Evolutionary conservation across 2,329 filamentous ascomycete genomes (phyloP), one percentile per base, ranked within the genome.

Genomic region (Pseudopithomyces maydicus): DNA sequence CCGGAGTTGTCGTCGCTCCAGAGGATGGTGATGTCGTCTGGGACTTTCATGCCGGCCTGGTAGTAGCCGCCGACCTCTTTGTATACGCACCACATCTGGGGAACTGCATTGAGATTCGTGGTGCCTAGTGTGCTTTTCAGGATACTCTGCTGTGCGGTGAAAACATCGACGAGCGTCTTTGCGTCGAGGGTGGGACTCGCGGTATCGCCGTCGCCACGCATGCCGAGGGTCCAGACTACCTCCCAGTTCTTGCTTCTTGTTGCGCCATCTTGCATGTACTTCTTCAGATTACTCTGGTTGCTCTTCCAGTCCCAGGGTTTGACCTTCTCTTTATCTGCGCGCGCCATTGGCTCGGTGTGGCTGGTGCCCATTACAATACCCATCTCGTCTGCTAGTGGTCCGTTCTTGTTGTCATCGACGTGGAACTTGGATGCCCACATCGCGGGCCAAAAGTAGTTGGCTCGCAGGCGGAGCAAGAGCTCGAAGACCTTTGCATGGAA

Each of bases 401-500:
- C 86, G 63, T 88, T 90, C 20, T 81, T 78, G 2, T 84, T 78
- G 68, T 91, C 88, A 58, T 91, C 89, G 2, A 88, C 81, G 68
- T 87, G 84, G 65, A 90, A 89, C 78, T 89, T 89, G 54, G 80
- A 83, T 1, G 81, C 82, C 89, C 88, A 91, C 67, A 85, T 79
- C 0, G 87, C 82, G 0, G 88, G 89, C 89, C 89, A 91, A 45
- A 91, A 77, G 66, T 90, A 90, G 73, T 91, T 91, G 20, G 88
- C 88, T 15, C 85, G 82, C 20, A 90, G 78, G 2, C 89, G 83
- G 7, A 91, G 82, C 0, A 91, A 77, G 0, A 91, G 78, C 74
- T 91, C 89, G 61, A 89, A 90, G 17, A 91, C 84, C 15, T 83
- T 82, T 11, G 81, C 76, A 71, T 91, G 89, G 71, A 90, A 90